Percentiles rank a stretch among this genome's conserved stretches.
These are phyloP conservation scores for Cladorrhinum sp. DNA, from an alignment of 2,329 filamentous ascomycete species.

Conservation along the genomic window DNA sequence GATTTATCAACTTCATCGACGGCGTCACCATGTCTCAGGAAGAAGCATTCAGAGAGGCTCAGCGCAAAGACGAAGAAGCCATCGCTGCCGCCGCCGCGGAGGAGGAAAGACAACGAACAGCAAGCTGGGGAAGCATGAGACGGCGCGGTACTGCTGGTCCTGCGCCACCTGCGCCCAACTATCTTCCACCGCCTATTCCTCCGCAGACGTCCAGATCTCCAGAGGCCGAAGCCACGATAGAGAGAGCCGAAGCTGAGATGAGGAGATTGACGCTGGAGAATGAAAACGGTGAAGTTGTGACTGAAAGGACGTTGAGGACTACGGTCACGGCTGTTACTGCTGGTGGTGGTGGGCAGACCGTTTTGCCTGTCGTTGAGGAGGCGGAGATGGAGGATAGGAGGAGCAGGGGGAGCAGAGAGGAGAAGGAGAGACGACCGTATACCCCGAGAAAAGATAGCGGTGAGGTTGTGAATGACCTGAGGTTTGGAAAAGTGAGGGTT, in stretches of 20 bases:
- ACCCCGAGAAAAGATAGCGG: constrained; percentile 43
- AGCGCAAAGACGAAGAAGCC: constrained; percentile 51
- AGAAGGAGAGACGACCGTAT: constrained; percentile 37
- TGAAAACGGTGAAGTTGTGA: constrained; percentile 41
- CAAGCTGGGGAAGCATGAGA: constrained; percentile 38
- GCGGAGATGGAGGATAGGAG: constrained; percentile 61
- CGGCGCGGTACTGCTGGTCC: constrained; percentile 23
- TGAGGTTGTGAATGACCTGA: constrained; percentile 27
- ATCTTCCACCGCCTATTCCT: constrained; percentile 42
- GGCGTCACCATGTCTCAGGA: constrained; percentile 88
- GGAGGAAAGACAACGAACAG: constrained; percentile 35
- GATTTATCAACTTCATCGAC: constrained; percentile 89
- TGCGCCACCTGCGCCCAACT: constrained; percentile 44
- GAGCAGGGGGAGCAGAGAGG: constrained; percentile 48
- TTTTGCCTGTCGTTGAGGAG: constrained; percentile 84
- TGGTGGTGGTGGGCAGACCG: constrained; percentile 47
- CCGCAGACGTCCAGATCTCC: constrained; percentile 35
- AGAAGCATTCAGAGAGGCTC: constrained; percentile 68
- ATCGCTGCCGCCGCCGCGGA: constrained; percentile 48
- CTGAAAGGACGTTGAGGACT: constrained; percentile 54
- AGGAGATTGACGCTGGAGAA: constrained; percentile 43
- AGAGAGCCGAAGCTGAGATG: constrained; percentile 37
- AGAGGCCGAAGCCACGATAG: constrained; percentile 41
- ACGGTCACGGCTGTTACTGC: constrained; percentile 26
- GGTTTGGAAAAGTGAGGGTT: constrained; percentile 35